A percentile compares a stretch with the other conserved stretches of the same genome.
phyloP scores from a whole-genome alignment of 176 grass and related monocot species.

The Luzula sylvatica region DNA sequence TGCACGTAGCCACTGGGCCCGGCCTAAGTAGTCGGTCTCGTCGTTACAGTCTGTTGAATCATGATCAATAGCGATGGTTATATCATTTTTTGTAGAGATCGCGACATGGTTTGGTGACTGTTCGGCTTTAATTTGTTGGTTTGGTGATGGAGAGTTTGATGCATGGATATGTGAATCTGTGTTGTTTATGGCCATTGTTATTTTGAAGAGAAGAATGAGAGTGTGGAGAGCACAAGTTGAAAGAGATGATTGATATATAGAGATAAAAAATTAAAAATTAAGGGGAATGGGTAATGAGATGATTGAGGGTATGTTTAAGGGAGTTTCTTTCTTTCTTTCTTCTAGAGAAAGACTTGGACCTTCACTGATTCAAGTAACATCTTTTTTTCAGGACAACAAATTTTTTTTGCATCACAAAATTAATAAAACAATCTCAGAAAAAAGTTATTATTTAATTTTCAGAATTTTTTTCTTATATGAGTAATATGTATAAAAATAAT shows the following conservation, averaged over 20 bases:
- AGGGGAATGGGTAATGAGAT: constrained; percentile 1
- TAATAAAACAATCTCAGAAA: neutral
- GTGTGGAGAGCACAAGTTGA: constrained; percentile 19
- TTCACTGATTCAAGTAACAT: neutral
- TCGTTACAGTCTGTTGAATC: neutral
- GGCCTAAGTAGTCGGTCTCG: constrained; percentile 11
- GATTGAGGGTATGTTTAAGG: neutral
- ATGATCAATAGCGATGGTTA: no score
- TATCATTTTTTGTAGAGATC: neutral
- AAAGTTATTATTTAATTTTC: no score
- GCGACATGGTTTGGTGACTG: neutral
- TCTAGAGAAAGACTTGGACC: neutral
- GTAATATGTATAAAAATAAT: no score
- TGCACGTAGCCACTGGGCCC: constrained; percentile 36
- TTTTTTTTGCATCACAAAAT: neutral
- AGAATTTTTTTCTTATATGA: no score
- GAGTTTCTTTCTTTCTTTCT: neutral
- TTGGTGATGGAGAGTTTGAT: neutral
- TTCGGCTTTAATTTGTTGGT: constrained; percentile 1
- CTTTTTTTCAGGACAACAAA: neutral
- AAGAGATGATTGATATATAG: neutral
- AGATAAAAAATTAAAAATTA: no score
- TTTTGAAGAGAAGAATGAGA: neutral
- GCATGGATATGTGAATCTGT: no score
- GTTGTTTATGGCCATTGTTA: constrained; percentile 23